Percentiles rank a stretch among this genome's conserved stretches.
phyloP scores from a whole-genome alignment of 495 filamentous ascomycete genomes.

The Hypomontagnella submonticulosa region DNA sequence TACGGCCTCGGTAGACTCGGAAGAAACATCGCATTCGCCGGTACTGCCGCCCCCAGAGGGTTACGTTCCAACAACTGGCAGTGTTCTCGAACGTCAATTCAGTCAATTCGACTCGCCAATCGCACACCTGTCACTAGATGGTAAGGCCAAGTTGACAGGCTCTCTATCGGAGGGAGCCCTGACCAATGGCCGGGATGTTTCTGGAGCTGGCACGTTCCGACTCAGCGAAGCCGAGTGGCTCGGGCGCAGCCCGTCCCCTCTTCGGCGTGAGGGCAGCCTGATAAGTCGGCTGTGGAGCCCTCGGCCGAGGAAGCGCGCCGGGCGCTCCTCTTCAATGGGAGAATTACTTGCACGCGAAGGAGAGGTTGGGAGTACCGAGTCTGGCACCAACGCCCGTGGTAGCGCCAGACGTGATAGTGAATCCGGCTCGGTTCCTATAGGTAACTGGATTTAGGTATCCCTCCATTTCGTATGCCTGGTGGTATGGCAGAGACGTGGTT shows the following conservation, averaged over 20 bases:
- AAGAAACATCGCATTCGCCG: conserved; percentile 36
- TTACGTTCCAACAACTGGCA: conserved; percentile 52
- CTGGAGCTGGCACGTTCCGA: conserved; percentile 27
- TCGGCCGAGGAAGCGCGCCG: conserved; percentile 13
- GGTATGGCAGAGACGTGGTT: neutral
- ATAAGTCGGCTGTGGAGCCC: conserved; percentile 37
- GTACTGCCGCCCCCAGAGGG: conserved; percentile 45
- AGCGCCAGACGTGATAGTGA: conserved; percentile 1
- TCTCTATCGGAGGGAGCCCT: conserved; percentile 13
- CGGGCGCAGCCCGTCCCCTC: conserved; percentile 51
- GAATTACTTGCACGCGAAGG: conserved; percentile 20
- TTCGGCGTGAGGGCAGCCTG: conserved; percentile 15
- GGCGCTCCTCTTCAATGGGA: conserved; percentile 34
- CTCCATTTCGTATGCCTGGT: neutral
- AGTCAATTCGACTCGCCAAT: conserved; percentile 42
- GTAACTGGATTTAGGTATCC: conserved; percentile 44
- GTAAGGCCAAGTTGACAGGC: conserved; percentile 23
- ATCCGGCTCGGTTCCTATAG: conserved; percentile 21
- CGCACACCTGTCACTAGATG: conserved; percentile 32
- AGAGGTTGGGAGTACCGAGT: neutral
- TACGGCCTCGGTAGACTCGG: conserved; percentile 45
- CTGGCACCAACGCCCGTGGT: neutral
- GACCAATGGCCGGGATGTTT: conserved; percentile 10
- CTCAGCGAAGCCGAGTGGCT: conserved; percentile 56
- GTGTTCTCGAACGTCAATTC: conserved; percentile 49